Evolutionary conservation across 140 eudicot genomes (phyloP).

Genomic region (Cichorium intybus): DNA sequence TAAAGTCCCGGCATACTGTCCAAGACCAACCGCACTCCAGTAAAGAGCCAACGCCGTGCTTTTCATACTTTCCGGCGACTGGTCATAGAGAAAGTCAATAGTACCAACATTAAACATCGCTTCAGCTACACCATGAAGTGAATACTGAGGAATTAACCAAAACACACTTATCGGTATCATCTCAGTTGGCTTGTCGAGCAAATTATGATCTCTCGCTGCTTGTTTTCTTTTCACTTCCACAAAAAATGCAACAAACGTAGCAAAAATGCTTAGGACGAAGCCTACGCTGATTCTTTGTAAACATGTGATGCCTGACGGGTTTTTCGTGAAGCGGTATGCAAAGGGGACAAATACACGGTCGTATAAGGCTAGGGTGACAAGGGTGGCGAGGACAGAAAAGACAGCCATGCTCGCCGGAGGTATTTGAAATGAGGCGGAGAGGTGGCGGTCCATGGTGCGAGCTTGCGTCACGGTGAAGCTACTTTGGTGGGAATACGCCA

Average conservation of each 20-base stretch:
- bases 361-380: slow-evolving; percentile 41
- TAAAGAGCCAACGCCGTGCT: slow-evolving; percentile 61
- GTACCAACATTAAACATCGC: slow-evolving; percentile 59
- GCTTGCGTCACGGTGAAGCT: slow-evolving; percentile 73
- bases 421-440: slow-evolving; percentile 51
- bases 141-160: slow-evolving; percentile 72
- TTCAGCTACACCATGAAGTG: slow-evolving; percentile 57
- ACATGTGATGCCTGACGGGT: slow-evolving; percentile 58
- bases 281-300: slow-evolving; percentile 75
- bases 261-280: slow-evolving; percentile 34
- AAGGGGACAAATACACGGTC: slow-evolving; percentile 71
- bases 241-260: slow-evolving; percentile 43
- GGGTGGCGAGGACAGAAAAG: slow-evolving; percentile 39
- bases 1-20: slow-evolving; percentile 57
- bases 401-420: slow-evolving; percentile 69
- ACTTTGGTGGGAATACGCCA: slow-evolving; percentile 54
- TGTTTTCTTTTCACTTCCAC: slow-evolving; percentile 56
- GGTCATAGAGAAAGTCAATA: slow-evolving; percentile 71
- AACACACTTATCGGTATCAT: slow-evolving; percentile 53
- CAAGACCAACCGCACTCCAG: slow-evolving; percentile 47
- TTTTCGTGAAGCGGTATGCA: slow-evolving; percentile 47
- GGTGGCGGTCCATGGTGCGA: slow-evolving; percentile 63
- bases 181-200: slow-evolving; percentile 41
- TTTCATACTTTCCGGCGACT: slow-evolving; percentile 84
- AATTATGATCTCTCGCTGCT: slow-evolving; percentile 42